Evolutionary conservation across 495 filamentous ascomycete species (phyloP), one percentile per base, ranked within the genome.

Genomic region (Lasiosphaeria miniovina): DNA sequence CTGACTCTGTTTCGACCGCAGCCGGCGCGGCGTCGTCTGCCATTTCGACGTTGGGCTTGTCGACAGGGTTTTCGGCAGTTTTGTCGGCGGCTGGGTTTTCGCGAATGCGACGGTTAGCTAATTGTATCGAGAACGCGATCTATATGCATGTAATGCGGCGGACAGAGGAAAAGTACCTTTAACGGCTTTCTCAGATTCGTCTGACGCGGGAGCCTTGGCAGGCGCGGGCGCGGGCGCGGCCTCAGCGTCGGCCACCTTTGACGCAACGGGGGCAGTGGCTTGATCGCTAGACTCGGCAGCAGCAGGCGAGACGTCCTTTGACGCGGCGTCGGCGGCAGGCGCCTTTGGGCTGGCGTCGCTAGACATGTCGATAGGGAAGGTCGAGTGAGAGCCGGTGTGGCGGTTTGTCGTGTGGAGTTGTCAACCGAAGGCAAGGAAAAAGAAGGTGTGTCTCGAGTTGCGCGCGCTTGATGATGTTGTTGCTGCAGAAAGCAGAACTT

Each of bases 31-130:
- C 61, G 46, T 64, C 65, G 60, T 78, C 73, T 6, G 67, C 65
- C 68, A 71, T 74, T 53, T 75, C 74, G 51, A 69, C 68, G 62
- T 77, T 74, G 24, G 67, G 46, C n/a, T 68, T 67, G 41, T 73
- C 59, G 9, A 62, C 57, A 51, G 64, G 24, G 52, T 70, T 65
- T 38, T 67, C 65, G 46, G 65, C 14, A 10, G 65, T 38, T 31
- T 55, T 62, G 36, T 50, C 57, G 68, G 50, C 36, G 49, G 49
- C 11, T 58, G 32, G 40, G 31, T 6, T 7, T 24, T 24, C 24
- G 48, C n/a, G 53, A 55, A 35, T 41, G 36, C 17, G 40, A 61
- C 50, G 36, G 61, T 71, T 53, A 71, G 68, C 62, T 52, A 57
- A 5, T 11, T 59, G 55, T 17, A 9, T 17, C 34, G 10, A 34